Evolutionary conservation across 192 early-diverging fungal genomes (phyloP), one percentile per base, ranked within the genome.

Genomic region (Bifiguratus adelaidae): DNA sequence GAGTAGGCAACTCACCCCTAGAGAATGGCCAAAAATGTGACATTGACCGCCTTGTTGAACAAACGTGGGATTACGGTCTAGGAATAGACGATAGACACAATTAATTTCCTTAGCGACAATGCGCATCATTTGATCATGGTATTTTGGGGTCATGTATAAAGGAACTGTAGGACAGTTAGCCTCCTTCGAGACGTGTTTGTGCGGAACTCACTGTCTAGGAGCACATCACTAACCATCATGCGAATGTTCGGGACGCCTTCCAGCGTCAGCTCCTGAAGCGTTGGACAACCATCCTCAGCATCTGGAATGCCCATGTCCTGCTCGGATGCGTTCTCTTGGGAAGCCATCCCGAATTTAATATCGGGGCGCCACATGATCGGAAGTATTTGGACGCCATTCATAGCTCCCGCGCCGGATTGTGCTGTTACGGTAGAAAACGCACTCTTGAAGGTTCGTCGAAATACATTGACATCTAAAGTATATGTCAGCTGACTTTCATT

Each of bases 321-420:
- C 33, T 83, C 81, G 2, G 67, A 52, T 2, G 57, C 56, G 22
- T 80, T 82, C 13, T 45, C 41, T 38, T 74, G 67, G 16, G 47
- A 66, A 2, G 69, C 77, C 60, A 81, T 82, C 4, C 83, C 85
- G 64, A 89, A 87, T 25, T 71, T 65, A 26, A 91, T 77, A 44
- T 83, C 77, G 26, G 84, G 82, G 28, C 88, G 55, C 89, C 89
- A 92, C 44, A 85, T 76, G 4, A 92, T 77, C 23, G 89, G 89
- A 7, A 92, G 54, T 3, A 90, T 68, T 55, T 90, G 89, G 16
- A 92, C 60, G 6, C 77, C 78, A 24, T 63, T 73, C 3, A 35
- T 16, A 3, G 41, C 23, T 3, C 29, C n/a, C 7, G 52, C 33
- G 18, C 36, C 48, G 22, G 37, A 38, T 23, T 47, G 47, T 25